Evolutionary conservation across 2,329 filamentous ascomycete species (phyloP), one percentile per base, ranked within the genome.

Genomic region (Phyllosticta capitalensis): DNA sequence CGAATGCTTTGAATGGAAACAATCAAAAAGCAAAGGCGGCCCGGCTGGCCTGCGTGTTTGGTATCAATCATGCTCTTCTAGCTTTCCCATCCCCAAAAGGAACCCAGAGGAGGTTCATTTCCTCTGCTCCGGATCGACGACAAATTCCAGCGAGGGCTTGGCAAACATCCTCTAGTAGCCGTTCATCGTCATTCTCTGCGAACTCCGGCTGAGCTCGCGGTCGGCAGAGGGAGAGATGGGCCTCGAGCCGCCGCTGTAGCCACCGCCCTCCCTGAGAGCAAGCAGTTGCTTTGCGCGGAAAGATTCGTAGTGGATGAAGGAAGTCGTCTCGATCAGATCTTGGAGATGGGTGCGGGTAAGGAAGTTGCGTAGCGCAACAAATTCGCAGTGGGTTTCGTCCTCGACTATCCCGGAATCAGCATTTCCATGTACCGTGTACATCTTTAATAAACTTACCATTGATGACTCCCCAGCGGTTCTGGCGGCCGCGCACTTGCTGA

Each of bases 351-450:
- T 97, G 73, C 94, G 90, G 69, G 95, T 95, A 65, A 99, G 85
- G 85, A 99, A 99, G 83, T 99, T 92, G 74, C 94, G 88, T 64
- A 99, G 85, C 76, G 96, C 96, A 72, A 97, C 88, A 72, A 99
- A 99, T 84, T 99, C 94, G 84, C 94, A 99, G 82, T 99, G 94
- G 78, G 87, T 95, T 82, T 99, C 94, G 68, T 99, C 92, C 80
- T 99, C 94, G 68, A 99, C 92, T 73, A 58, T 67, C 21, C n/a
- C 7, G 50, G 5, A 9, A 45, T 58, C 62, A 61, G 58, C 52
- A 55, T 30, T 19, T 19, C 6, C 14, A 19, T 26, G 52, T 7
- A 2, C 26, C 30, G 21, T 21, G n/a, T 24, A 20, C n/a, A 19
- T 4, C 19, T 33, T 20, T 19, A 20, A 3, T 21, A 17, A 9